A percentile compares a stretch with the other conserved stretches of the same genome.
Conservation (phyloP, 139 green algal species). For the Pleodorina starrii region DNA sequence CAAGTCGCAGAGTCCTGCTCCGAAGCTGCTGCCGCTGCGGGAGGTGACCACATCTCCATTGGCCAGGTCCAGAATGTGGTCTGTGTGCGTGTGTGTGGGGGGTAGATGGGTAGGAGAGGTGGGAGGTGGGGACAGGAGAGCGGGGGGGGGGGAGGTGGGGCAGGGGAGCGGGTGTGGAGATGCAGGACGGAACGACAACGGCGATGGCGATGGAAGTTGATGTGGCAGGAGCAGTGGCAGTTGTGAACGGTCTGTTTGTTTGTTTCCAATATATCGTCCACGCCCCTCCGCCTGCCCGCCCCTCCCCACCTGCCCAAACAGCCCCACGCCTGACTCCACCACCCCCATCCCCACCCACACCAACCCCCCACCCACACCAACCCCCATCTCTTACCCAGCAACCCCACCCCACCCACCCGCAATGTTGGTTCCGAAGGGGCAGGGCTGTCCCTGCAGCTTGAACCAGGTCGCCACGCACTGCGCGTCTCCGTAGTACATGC, state of each 20-base stretch:
- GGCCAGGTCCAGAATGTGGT: slow-evolving; percentile 89
- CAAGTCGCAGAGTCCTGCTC: no score
- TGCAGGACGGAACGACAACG: not conserved
- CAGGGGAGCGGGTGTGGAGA: not conserved
- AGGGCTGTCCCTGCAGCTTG: slow-evolving; percentile 63
- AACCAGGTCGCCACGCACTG: slow-evolving; percentile 91
- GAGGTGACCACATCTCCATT: slow-evolving; percentile 73
- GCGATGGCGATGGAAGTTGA: not conserved
- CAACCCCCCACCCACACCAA: no score
- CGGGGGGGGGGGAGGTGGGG: slow-evolving; percentile 57
- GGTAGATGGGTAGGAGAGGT: no score
- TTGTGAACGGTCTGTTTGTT: no score
- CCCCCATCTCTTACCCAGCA: not conserved
- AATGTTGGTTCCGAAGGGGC: slow-evolving; percentile 83
- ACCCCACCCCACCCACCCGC: slow-evolving; percentile 63
- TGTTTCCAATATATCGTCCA: no score
- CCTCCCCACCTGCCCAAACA: not conserved
- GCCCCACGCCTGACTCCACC: not conserved
- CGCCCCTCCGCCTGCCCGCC: not conserved
- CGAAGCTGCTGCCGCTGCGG: not conserved
- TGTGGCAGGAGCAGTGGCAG: not conserved
- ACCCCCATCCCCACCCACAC: not conserved
- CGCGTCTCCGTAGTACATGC: slow-evolving; percentile 87
- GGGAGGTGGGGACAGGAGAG: slow-evolving; percentile 17
- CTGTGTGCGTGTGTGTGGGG: no score